Base-by-base conservation (phyloP, 768 basidiomycete species). In the Baorangia bicolor region DNA sequence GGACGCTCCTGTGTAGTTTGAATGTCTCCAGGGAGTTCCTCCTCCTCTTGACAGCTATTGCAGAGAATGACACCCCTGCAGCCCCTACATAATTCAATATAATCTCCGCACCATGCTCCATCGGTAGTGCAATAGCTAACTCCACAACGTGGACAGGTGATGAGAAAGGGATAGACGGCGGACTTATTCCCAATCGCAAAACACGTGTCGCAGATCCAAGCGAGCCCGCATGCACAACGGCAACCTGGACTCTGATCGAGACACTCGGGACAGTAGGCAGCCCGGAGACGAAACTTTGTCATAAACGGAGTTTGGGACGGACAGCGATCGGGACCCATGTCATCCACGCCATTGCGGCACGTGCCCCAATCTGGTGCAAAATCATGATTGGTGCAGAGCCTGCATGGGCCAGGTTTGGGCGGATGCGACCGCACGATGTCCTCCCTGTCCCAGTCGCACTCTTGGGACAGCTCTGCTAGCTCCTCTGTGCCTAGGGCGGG, bases 71-170 rank as follows among this genome's bases (percentile, higher is more conserved):
- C 41, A 1, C 53, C 57, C 10, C 31, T 50, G 58, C 64, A 65
- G 20, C 43, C 33, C 12, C 8, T 21, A n/a, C 64, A 64, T 0
- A 45, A 4, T 0, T 52, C 53, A 5, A 55, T 51, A 13, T 11
- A 10, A 16, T 18, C 2, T 6, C 1, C 4, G 47, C 61, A 56
- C 2, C 6, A 1, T 5, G 1, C 0, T 0, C 3, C 4, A 1
- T 8, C 18, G 1, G 6, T 8, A 8, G 43, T 52, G 49, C 61
- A 64, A 16, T 59, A 59, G 37, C 28, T 1, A 2, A 49, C 43
- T 16, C 49, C 51, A n/a, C 63, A 63, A 9, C 64, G 49, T 30
- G 64, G 58, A n/a, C 61, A 65, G 27, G 50, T 38, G 27, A 64
- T 25, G 16, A 55, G 12, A 9, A 8, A 7, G 37, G 53, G 61